Evolutionary conservation across 1,284 basidiomycete species (phyloP).

Genomic region (Naganishia liquefaciens): DNA sequence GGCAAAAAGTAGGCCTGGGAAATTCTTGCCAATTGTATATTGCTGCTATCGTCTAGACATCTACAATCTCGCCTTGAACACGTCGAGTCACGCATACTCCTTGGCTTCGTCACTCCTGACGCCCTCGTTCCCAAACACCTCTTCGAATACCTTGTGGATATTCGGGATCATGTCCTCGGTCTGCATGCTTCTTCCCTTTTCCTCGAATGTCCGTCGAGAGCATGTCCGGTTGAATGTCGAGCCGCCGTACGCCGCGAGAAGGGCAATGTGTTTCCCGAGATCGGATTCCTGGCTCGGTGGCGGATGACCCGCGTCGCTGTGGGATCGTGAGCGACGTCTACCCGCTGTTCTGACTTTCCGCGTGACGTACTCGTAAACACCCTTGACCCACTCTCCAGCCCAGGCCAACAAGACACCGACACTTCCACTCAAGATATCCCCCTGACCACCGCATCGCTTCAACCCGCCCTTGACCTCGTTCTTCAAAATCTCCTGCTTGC

Average conservation of each 20-base stretch:
- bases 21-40: neutral
- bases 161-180: constrained; percentile 85
- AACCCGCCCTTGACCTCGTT: constrained; percentile 75
- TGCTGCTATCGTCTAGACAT: neutral
- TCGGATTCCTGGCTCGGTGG: constrained; percentile 57
- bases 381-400: constrained; percentile 86
- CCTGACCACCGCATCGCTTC: constrained; percentile 93
- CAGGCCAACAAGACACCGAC: constrained; percentile 89
- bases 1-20: constrained; percentile 21
- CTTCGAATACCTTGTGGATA: constrained; percentile 70
- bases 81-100: constrained; percentile 26
- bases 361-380: constrained; percentile 64
- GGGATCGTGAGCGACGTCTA: constrained; percentile 3
- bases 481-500: constrained; percentile 57
- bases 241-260: constrained; percentile 84
- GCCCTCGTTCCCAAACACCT: constrained; percentile 62
- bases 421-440: constrained; percentile 85
- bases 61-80: constrained; percentile 27
- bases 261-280: constrained; percentile 63
- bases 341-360: neutral
- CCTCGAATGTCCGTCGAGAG: constrained; percentile 71
- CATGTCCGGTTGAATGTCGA: constrained; percentile 83
- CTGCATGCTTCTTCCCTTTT: constrained; percentile 77
- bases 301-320: constrained; percentile 56
- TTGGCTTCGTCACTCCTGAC: constrained; percentile 31